Evolutionary conservation across 306 rosid genomes (phyloP).

Genomic region (Malus asiatica): DNA sequence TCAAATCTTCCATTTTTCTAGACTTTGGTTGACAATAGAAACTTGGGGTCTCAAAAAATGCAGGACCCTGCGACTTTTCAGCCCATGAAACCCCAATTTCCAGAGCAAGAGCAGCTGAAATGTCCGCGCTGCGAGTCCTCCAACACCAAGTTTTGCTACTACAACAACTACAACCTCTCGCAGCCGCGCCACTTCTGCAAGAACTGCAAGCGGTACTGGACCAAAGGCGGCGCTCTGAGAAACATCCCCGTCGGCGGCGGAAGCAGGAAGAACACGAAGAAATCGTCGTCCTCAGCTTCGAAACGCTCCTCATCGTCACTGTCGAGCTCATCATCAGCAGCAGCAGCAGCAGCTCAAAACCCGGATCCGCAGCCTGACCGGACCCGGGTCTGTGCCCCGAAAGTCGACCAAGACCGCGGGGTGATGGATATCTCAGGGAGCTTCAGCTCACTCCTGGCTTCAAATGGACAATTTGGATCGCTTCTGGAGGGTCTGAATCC

Average conservation of each 20-base stretch:
- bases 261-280: constrained; percentile 59
- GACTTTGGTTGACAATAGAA: background rate
- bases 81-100: constrained; percentile 55
- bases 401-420: constrained; percentile 27
- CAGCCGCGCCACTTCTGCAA: constrained; percentile 99
- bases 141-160: constrained; percentile 93
- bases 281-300: constrained; percentile 36
- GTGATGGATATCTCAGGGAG: constrained; percentile 39
- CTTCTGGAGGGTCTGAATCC: constrained; percentile 51
- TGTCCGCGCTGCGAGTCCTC: constrained; percentile 86
- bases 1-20: background rate
- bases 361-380: constrained; percentile 26
- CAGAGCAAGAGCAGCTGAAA: constrained; percentile 78
- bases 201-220: constrained; percentile 87
- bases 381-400: constrained; percentile 4
- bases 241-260: constrained; percentile 95
- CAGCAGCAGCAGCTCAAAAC: constrained; percentile 9
- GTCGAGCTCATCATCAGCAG: constrained; percentile 10
- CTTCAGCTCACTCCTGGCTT: constrained; percentile 62
- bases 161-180: constrained; percentile 91
- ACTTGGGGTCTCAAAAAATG: constrained; percentile 31
- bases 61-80: constrained; percentile 54
- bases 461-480: constrained; percentile 49
- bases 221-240: constrained; percentile 84
- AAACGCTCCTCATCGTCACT: constrained; percentile 42